These are phyloP conservation scores for Microdochium nivale DNA, from an alignment of 2,329 filamentous ascomycete genomes.

Conservation along the genomic window DNA sequence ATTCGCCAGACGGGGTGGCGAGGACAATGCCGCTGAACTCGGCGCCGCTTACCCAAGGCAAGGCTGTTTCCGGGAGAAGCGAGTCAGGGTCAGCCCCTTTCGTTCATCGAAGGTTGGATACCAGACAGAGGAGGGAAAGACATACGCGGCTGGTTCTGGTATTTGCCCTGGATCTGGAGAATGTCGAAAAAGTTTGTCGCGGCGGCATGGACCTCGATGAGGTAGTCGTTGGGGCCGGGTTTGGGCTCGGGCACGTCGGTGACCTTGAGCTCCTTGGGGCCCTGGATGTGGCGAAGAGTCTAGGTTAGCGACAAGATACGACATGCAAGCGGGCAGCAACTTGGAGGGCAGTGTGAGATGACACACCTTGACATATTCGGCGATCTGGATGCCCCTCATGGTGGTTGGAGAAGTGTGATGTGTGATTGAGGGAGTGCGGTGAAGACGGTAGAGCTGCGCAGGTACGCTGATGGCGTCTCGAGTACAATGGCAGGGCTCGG, in stretches of 20 bases:
- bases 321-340: too few species aligned
- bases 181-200: conserved; percentile 98
- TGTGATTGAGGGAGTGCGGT: too few species aligned
- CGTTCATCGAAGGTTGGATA: neutral
- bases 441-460: too few species aligned
- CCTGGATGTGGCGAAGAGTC: conserved; percentile 37
- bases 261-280: conserved; percentile 70
- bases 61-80: conserved; percentile 33
- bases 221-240: conserved; percentile 66
- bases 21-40: conserved; percentile 81
- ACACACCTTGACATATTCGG: conserved; percentile 63
- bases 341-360: neutral
- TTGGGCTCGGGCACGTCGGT: conserved; percentile 65
- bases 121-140: neutral
- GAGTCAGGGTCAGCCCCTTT: neutral
- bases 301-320: too few species aligned
- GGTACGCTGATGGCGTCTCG: too few species aligned
- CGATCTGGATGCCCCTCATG: conserved; percentile 71
- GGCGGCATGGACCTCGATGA: conserved; percentile 77
- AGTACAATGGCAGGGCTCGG: too few species aligned
- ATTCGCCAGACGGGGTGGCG: conserved; percentile 46
- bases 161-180: conserved; percentile 90
- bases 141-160: conserved; percentile 76
- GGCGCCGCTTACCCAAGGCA: conserved; percentile 80
- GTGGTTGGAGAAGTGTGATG: conserved; percentile 15